These are phyloP conservation scores for Pseudovirgaria hyperparasitica DNA, from an alignment of 2,329 filamentous ascomycete species.

Conservation along the genomic window DNA sequence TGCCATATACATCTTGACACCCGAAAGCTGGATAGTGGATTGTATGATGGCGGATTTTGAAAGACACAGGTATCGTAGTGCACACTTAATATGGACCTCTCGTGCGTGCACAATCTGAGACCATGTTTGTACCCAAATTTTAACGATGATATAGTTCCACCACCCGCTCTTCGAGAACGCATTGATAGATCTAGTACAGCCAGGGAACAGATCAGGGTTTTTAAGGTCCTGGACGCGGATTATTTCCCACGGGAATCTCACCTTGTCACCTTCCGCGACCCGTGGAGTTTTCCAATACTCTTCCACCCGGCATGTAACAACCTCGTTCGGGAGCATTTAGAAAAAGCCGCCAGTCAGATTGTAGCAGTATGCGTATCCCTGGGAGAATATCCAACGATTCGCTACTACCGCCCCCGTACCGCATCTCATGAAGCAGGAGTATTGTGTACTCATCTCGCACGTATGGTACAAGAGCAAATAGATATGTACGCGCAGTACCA, in stretches of 20 bases:
- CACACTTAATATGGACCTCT: conserved; percentile 76
- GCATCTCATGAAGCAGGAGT: conserved; percentile 78
- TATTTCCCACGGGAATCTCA: conserved; percentile 87
- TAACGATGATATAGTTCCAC: conserved; percentile 41
- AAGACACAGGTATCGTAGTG: conserved; percentile 63
- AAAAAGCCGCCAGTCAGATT: conserved; percentile 63
- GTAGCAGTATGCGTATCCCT: conserved; percentile 78
- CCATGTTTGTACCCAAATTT: not conserved
- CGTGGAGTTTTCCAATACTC: conserved; percentile 87
- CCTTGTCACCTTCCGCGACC: conserved; percentile 81
- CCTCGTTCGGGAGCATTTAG: conserved; percentile 71
- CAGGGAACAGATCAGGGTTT: conserved; percentile 63
- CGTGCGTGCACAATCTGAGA: conserved; percentile 24
- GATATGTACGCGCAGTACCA: conserved; percentile 81
- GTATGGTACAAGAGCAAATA: conserved; percentile 82
- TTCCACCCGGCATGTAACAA: conserved; percentile 85
- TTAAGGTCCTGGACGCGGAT: conserved; percentile 73
- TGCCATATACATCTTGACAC: conserved; percentile 83
- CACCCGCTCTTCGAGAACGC: conserved; percentile 55
- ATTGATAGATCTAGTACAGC: conserved; percentile 60
- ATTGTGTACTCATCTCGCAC: conserved; percentile 73
- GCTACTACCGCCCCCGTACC: conserved; percentile 70
- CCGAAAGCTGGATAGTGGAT: conserved; percentile 78
- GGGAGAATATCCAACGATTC: conserved; percentile 87
- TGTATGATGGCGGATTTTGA: conserved; percentile 90